Percentiles rank a stretch among this genome's conserved stretches.
phyloP scores from a whole-genome alignment of 2,329 filamentous ascomycete species.

The Gaeumannomyces tritici region DNA sequence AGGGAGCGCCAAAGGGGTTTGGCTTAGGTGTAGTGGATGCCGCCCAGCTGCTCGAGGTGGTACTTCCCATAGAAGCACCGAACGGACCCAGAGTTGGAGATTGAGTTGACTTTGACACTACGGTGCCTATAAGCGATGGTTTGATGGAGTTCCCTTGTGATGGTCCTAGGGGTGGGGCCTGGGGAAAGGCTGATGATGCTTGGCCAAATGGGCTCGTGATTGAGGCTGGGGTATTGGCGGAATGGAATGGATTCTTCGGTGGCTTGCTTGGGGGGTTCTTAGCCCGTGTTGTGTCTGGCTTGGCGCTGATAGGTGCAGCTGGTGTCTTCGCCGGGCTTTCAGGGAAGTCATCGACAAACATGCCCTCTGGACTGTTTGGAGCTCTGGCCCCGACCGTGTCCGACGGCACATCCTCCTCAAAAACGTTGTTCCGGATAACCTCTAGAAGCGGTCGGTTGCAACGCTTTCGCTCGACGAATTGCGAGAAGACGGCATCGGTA shows the following conservation, averaged over 20 bases:
- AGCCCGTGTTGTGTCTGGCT: neutral
- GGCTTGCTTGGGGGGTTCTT: neutral
- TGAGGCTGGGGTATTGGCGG: no score
- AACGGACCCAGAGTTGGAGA: neutral
- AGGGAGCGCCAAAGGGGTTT: neutral
- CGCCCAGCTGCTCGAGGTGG: neutral
- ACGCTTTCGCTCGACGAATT: slow-evolving; percentile 52
- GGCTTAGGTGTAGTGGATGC: neutral
- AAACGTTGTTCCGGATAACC: slow-evolving; percentile 47
- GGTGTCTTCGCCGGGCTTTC: neutral
- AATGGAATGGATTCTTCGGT: neutral
- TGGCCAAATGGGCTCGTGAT: neutral
- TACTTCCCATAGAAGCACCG: neutral
- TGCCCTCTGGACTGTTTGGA: slow-evolving; percentile 11
- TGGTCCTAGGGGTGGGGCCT: neutral
- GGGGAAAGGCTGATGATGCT: neutral
- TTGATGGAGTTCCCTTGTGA: neutral
- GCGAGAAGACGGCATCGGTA: slow-evolving; percentile 41
- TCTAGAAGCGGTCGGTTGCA: slow-evolving; percentile 38
- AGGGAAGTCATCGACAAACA: slow-evolving; percentile 15
- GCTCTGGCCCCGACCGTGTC: slow-evolving; percentile 1
- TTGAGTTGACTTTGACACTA: neutral
- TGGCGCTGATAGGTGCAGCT: neutral
- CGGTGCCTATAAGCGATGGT: neutral
- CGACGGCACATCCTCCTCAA: slow-evolving; percentile 22